Conservation (phyloP, 805 yeast species). For the Hagleromyces aurorensis region DNA sequence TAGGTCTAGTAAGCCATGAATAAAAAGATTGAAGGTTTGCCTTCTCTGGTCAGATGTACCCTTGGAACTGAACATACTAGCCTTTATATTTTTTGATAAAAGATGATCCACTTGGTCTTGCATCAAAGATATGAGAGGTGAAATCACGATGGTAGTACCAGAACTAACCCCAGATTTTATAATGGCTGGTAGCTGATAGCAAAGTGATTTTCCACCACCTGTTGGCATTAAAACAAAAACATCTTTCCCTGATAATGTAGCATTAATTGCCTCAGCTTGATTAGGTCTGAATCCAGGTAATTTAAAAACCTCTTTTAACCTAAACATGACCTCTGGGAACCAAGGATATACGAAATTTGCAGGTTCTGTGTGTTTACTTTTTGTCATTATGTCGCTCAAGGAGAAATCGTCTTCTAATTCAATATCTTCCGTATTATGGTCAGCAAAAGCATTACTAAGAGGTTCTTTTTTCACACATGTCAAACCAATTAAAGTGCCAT, state of each 20-base stretch:
- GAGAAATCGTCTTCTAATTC: constrained; percentile 23
- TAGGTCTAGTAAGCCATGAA: constrained; percentile 60
- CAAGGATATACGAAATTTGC: constrained; percentile 34
- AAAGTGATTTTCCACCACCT: constrained; percentile 95
- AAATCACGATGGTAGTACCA: constrained; percentile 86
- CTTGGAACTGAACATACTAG: constrained; percentile 83
- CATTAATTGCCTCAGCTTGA: constrained; percentile 79
- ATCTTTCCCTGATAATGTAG: constrained; percentile 69
- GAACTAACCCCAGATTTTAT: constrained; percentile 62
- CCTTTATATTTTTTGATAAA: constrained; percentile 55
- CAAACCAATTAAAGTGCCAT: constrained; percentile 4
- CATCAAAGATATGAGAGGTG: constrained; percentile 94
- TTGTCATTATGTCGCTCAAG: constrained; percentile 11
- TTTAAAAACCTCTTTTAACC: constrained; percentile 53
- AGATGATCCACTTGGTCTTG: constrained; percentile 92
- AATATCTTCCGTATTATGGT: constrained; percentile 9
- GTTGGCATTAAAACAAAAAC: constrained; percentile 97
- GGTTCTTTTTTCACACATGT: constrained; percentile 6
- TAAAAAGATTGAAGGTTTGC: constrained; percentile 52
- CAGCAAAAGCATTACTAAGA: too few relatives aligned
- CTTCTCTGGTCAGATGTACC: constrained; percentile 56
- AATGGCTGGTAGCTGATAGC: constrained; percentile 92
- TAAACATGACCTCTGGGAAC: constrained; percentile 58
- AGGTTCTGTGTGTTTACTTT: constrained; percentile 3
- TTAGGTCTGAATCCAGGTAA: constrained; percentile 65